Evolutionary conservation across 2,329 filamentous ascomycete species (phyloP), one percentile per base, ranked within the genome.

Genomic region (Neurospora sp.): DNA sequence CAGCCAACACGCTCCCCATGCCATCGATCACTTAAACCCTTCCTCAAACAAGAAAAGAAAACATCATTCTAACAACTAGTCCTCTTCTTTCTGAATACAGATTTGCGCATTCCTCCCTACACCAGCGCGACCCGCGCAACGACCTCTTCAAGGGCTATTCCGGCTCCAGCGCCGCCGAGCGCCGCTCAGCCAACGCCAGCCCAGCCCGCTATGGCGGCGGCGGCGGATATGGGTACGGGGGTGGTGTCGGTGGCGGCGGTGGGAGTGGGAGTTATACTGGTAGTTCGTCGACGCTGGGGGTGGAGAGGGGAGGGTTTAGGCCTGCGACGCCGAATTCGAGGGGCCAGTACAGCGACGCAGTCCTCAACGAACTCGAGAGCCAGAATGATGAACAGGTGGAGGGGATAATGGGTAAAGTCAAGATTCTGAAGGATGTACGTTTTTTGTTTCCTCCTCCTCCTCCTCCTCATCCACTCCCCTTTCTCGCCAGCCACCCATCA

Each of bases 371-470:
- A 82, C 86, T 99, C 72, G 96, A 99, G 83, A 95, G 92, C 77
- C 96, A 99, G 82, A 98, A 98, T 78, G 94, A 97, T 75, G 85
- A 89, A 71, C 91, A 97, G 76, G 90, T 97, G 11, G 91, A 93
- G 72, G 93, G 93, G n/a, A 94, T 97, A 77, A 86, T 93, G 74
- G 91, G 91, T 74, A 97, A 97, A 81, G 95, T 98, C 72, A 89
- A 87, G 83, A 89, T 93, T 83, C 79, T 98, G 76, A 98, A 97
- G 82, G 89, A 93, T 82, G 93, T 97, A 81, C 78, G 91, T 85
- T 19, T 39, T 67, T 13, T 62, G 33, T 68, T 67, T 67, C 66
- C 68, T 71, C 66, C 17, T 38, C 71, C 69, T 67, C 46, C 15
- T 23, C 28, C 28, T 8, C 3, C 28, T 33, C 28, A 7, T 7